Conservation (phyloP, 805 yeast genomes). For the Candida vaughaniae region DNA sequence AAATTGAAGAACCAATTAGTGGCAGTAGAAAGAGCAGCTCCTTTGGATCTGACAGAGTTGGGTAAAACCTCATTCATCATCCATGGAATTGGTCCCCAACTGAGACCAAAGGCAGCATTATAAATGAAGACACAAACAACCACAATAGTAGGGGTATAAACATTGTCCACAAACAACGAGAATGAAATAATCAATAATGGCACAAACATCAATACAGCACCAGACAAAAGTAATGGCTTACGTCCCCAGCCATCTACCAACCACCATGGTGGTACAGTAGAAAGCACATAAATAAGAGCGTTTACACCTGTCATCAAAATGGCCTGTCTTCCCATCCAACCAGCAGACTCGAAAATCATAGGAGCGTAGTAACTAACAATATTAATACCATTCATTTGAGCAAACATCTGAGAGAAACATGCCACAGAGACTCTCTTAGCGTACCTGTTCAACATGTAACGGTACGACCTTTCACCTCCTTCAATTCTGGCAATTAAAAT, state of each 20-base stretch:
- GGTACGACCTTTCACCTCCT: constrained; percentile 70
- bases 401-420: constrained; percentile 87
- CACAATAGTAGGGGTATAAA: constrained; percentile 64
- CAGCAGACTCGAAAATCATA: constrained; percentile 90
- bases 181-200: constrained; percentile 66
- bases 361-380: constrained; percentile 94
- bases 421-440: constrained; percentile 80
- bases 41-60: constrained; percentile 78
- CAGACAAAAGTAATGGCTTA: constrained; percentile 75
- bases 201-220: constrained; percentile 77
- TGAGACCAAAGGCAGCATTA: constrained; percentile 82
- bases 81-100: constrained; percentile 98
- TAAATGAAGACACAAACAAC: constrained; percentile 75
- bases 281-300: constrained; percentile 38
- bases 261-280: constrained; percentile 89
- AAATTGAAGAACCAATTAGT: constrained; percentile 93
- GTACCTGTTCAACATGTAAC: constrained; percentile 74
- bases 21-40: constrained; percentile 88
- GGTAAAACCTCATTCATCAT: constrained; percentile 87
- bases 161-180: constrained; percentile 36
- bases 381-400: constrained; percentile 91
- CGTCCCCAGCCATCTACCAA: constrained; percentile 91
- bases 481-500: constrained; percentile 75
- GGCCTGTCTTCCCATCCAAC: constrained; percentile 88
- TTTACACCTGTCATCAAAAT: constrained; percentile 85